Conservation (phyloP, 2,329 filamentous ascomycete species). For the Intubia oerlemansii region DNA sequence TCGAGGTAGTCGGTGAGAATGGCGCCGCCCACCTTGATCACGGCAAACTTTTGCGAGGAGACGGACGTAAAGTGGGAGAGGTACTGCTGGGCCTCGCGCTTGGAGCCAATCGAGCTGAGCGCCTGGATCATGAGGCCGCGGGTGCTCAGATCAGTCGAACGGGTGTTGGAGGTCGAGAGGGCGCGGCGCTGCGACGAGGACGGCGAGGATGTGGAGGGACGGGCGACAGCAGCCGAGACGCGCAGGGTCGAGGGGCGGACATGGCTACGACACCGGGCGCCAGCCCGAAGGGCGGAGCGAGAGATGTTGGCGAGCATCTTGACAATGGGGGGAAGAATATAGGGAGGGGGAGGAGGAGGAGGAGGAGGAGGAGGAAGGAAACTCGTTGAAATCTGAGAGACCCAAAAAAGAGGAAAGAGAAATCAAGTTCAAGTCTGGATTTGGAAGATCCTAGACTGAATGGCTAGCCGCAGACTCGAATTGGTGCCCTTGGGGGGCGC, state of each 20-base stretch:
- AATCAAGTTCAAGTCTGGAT: no score
- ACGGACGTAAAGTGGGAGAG: conserved; percentile 94
- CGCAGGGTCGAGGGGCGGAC: conserved; percentile 8
- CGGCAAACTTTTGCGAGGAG: conserved; percentile 89
- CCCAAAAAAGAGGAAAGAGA: neutral
- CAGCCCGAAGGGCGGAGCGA: conserved; percentile 19
- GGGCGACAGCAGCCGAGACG: conserved; percentile 9
- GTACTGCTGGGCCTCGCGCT: conserved; percentile 92
- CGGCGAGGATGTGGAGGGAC: conserved; percentile 1
- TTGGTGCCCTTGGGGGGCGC: no score
- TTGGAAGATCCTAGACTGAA: no score
- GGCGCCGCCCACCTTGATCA: conserved; percentile 94
- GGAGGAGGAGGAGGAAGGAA: neutral
- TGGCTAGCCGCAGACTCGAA: no score
- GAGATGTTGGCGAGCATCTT: conserved; percentile 22
- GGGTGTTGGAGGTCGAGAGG: conserved; percentile 13
- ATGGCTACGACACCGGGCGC: conserved; percentile 19
- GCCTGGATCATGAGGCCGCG: conserved; percentile 72
- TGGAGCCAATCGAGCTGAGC: conserved; percentile 87
- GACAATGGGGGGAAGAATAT: neutral
- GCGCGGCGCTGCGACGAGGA: conserved; percentile 11
- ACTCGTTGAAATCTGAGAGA: no score
- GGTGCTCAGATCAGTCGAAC: conserved; percentile 33
- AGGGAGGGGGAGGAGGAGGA: neutral
- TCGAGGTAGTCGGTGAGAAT: conserved; percentile 90